Evolutionary conservation across 192 early-diverging fungal species (phyloP).

Genomic region (Obelidium mucronatum): DNA sequence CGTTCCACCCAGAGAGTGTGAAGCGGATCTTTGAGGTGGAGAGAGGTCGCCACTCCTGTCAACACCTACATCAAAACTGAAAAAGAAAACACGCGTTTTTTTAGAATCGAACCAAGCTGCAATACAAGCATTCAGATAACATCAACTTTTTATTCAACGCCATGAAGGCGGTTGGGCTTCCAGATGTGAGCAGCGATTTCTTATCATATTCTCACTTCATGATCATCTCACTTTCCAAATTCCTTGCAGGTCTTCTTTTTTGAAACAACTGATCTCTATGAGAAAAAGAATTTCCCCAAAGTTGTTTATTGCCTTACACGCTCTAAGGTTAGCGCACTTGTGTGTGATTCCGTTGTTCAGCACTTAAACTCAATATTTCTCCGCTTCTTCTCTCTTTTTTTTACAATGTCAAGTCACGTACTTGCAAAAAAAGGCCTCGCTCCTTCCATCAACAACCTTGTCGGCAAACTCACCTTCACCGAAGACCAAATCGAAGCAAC

Average conservation of each 20-base stretch:
- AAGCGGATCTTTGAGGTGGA: slow-evolving; percentile 81
- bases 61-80: too few species aligned
- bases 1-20: slow-evolving; percentile 83
- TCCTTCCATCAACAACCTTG: slow-evolving; percentile 90
- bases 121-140: slow-evolving; percentile 97
- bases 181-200: slow-evolving; percentile 61
- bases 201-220: background rate
- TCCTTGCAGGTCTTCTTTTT: slow-evolving; percentile 85
- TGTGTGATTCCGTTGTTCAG: background rate
- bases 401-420: slow-evolving; percentile 91
- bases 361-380: background rate
- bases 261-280: slow-evolving; percentile 96
- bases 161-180: slow-evolving; percentile 80
- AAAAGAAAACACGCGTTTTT: background rate
- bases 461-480: slow-evolving; percentile 91
- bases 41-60: too few species aligned
- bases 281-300: slow-evolving; percentile 98
- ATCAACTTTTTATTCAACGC: slow-evolving; percentile 93
- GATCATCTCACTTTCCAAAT: background rate
- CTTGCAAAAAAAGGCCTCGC: slow-evolving; percentile 83
- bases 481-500: slow-evolving; percentile 78
- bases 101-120: slow-evolving; percentile 75
- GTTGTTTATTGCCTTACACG: slow-evolving; percentile 99
- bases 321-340: slow-evolving; percentile 69
- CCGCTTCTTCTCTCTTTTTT: slow-evolving; percentile 17